Evolutionary conservation across 2,329 filamentous ascomycete genomes (phyloP), one percentile per base, ranked within the genome.

Genomic region (Fusarium sp.): DNA sequence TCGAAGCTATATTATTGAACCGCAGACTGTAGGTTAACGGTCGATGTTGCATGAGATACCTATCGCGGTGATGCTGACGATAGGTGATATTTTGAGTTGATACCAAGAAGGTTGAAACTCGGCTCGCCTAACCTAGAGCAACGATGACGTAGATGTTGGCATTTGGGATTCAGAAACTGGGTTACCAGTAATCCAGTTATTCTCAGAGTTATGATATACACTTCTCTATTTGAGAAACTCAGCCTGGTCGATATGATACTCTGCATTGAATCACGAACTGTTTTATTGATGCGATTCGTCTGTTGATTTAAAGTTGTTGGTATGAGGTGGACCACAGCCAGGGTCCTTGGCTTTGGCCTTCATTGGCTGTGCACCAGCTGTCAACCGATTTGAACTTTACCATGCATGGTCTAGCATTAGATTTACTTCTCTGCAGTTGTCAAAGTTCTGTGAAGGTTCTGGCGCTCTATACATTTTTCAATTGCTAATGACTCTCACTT

Each of bases 301-400:
- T 38, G n/a, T 54, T 41, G 37, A 16, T 42, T 52, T 46, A 51
- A 31, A 72, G 54, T 60, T 29, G 29, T 45, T 21, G 23, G 11
- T 8, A 37, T 51, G 37, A 27, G 16, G 69, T 65, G 69, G 64
- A 54, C 41, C 39, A 42, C 7, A 18, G 37, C 23, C 15, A 52
- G 27, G 16, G 9, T 38, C 11, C n/a, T 29, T 33, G 45, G 49
- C 38, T 21, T 4, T 54, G 18, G 6, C 38, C 25, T 23, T 60
- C 14, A 46, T 69, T 61, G 60, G 55, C n/a, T 33, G 18, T 44
- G 29, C 38, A 23, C 37, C 27, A 38, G 19, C 33, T 44, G 25
- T 33, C 25, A 12, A 42, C 33, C 33, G 16, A 19, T 19, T 7
- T 5, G 25, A 54, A 44, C 25, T 31, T 31, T 31, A 23, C 3